Conservation (phyloP, 2,329 filamentous ascomycete genomes). For the Penicillium sp. region DNA sequence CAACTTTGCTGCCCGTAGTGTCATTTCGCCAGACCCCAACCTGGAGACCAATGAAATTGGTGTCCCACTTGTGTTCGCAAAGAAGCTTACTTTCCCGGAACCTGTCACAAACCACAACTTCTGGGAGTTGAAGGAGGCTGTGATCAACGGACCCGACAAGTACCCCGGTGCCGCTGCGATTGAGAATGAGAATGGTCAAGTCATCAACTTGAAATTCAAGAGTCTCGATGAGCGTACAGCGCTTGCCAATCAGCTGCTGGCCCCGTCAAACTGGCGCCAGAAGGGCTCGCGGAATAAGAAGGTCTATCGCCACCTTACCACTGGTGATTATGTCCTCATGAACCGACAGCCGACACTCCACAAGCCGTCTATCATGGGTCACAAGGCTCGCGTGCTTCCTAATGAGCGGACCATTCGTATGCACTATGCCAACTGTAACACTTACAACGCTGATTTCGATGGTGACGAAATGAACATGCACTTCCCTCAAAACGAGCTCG, state of each 20-base stretch:
- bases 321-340: slow-evolving; percentile 97
- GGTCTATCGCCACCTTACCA: slow-evolving; percentile 91
- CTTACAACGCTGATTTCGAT: slow-evolving; percentile 99
- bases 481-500: slow-evolving; percentile 95
- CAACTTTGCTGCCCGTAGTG: slow-evolving; percentile 94
- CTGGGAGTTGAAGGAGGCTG: slow-evolving; percentile 90
- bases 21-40: slow-evolving; percentile 97
- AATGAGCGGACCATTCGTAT: slow-evolving; percentile 98
- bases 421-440: slow-evolving; percentile 99
- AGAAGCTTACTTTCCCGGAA: slow-evolving; percentile 93
- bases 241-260: slow-evolving; percentile 88
- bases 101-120: slow-evolving; percentile 98
- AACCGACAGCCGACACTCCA: slow-evolving; percentile 97
- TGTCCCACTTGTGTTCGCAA: slow-evolving; percentile 95
- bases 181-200: slow-evolving; percentile 91
- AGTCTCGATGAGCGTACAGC: slow-evolving; percentile 83
- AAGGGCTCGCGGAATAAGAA: slow-evolving; percentile 87
- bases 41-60: slow-evolving; percentile 99
- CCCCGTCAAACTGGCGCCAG: slow-evolving; percentile 72
- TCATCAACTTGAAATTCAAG: slow-evolving; percentile 84
- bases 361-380: slow-evolving; percentile 99
- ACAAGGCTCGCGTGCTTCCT: slow-evolving; percentile 85
- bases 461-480: slow-evolving; percentile 99
- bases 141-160: slow-evolving; percentile 89
- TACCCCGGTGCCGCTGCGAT: slow-evolving; percentile 95